Evolutionary conservation across 2,329 filamentous ascomycete species (phyloP).

Genomic region (Pyrenophora seminiperda): DNA sequence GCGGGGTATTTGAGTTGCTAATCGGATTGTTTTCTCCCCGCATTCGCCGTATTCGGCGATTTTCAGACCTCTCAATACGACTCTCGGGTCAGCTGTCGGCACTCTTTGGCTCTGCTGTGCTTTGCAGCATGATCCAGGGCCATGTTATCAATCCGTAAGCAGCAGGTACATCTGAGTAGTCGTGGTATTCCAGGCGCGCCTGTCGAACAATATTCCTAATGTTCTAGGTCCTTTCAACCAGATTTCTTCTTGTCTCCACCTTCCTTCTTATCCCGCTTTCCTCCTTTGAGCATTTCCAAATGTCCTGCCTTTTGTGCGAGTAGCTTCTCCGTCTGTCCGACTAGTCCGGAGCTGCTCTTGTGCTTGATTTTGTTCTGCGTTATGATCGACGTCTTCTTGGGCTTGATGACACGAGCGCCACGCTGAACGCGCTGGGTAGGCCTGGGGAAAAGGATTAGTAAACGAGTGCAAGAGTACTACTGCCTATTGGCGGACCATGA

Average conservation of each 20-base stretch:
- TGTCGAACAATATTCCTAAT: background rate
- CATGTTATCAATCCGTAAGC: background rate
- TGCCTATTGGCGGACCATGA: background rate
- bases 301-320: conserved; percentile 71
- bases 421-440: conserved; percentile 51
- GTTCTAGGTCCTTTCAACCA: conserved; percentile 15
- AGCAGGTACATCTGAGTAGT: background rate
- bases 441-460: conserved; percentile 9
- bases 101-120: too few relatives aligned
- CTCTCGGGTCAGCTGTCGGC: too few relatives aligned
- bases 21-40: background rate
- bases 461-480: too few relatives aligned
- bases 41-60: background rate
- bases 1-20: conserved; percentile 4
- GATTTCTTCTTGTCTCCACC: conserved; percentile 26
- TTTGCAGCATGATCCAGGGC: background rate
- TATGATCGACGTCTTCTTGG: conserved; percentile 66
- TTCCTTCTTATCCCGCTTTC: conserved; percentile 61
- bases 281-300: conserved; percentile 69
- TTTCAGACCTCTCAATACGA: background rate
- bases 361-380: conserved; percentile 67
- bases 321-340: conserved; percentile 68
- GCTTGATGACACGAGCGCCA: conserved; percentile 67
- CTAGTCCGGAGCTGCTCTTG: conserved; percentile 68
- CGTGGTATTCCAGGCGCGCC: background rate